These are phyloP conservation scores for Didymella segeticola DNA, from an alignment of 2,329 filamentous ascomycete genomes.

Conservation along the genomic window DNA sequence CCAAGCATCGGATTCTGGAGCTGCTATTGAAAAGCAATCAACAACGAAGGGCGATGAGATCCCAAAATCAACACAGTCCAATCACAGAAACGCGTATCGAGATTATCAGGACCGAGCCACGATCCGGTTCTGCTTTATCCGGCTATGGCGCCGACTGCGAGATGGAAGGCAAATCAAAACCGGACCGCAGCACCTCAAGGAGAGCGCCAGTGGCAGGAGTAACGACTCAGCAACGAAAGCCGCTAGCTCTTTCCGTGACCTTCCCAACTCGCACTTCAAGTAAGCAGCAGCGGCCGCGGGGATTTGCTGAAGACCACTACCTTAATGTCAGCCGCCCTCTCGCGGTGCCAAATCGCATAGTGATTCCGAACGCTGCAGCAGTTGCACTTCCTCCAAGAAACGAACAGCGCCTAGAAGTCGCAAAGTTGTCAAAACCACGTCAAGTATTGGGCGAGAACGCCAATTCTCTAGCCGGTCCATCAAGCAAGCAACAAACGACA, in stretches of 20 bases:
- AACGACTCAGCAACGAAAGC: background rate
- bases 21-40: background rate
- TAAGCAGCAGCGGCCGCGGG: background rate
- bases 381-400: background rate
- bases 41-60: background rate
- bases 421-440: no score
- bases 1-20: background rate
- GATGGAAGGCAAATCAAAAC: background rate
- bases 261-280: background rate
- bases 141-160: conserved; percentile 10
- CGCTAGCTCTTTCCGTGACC: background rate
- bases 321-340: background rate
- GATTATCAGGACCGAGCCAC: background rate
- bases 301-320: background rate
- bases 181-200: background rate
- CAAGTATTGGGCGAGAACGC: background rate
- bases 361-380: background rate
- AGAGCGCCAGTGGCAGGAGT: background rate
- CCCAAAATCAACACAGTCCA: background rate
- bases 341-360: background rate
- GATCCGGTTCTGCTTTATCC: conserved; percentile 4
- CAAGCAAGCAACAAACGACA: background rate
- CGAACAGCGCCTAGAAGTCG: background rate
- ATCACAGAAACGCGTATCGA: background rate
- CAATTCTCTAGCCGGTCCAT: background rate